These are phyloP conservation scores for Lodderomyces pseudojiufengensis DNA, from an alignment of 1,139 yeast genomes.

Conservation along the genomic window DNA sequence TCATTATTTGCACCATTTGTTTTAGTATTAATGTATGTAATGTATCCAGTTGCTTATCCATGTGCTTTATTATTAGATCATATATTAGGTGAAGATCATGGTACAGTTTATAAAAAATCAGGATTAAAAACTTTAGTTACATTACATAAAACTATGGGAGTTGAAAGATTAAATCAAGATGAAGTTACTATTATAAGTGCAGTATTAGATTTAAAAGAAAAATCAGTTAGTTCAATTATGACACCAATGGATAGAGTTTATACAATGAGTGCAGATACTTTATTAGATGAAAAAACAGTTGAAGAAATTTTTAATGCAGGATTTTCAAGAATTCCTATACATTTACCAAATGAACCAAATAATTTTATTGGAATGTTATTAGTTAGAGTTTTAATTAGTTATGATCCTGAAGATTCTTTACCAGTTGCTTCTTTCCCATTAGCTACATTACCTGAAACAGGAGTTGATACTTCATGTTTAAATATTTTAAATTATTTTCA, in stretches of 20 bases:
- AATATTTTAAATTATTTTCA: constrained; percentile 94
- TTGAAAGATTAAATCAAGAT: constrained; percentile 86
- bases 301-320: constrained; percentile 93
- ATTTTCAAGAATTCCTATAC: constrained; percentile 93
- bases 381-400: constrained; percentile 87
- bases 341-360: constrained; percentile 81
- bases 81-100: constrained; percentile 91
- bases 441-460: constrained; percentile 94
- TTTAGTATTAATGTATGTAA: constrained; percentile 72
- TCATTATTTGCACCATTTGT: constrained; percentile 91
- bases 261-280: constrained; percentile 81
- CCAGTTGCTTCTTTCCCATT: constrained; percentile 93
- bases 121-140: constrained; percentile 93
- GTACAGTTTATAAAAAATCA: constrained; percentile 87
- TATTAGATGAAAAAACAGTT: constrained; percentile 79
- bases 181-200: constrained; percentile 96
- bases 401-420: constrained; percentile 93
- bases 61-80: constrained; percentile 77
- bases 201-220: constrained; percentile 89
- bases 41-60: constrained; percentile 94
- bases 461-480: constrained; percentile 86
- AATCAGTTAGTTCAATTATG: constrained; percentile 83
- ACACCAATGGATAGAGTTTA: constrained; percentile 90
- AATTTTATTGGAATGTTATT: constrained; percentile 94
- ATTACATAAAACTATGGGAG: constrained; percentile 92